These are phyloP conservation scores for Plasmopara viticola DNA, from an alignment of 352 stramenopile genomes.

Conservation along the genomic window DNA sequence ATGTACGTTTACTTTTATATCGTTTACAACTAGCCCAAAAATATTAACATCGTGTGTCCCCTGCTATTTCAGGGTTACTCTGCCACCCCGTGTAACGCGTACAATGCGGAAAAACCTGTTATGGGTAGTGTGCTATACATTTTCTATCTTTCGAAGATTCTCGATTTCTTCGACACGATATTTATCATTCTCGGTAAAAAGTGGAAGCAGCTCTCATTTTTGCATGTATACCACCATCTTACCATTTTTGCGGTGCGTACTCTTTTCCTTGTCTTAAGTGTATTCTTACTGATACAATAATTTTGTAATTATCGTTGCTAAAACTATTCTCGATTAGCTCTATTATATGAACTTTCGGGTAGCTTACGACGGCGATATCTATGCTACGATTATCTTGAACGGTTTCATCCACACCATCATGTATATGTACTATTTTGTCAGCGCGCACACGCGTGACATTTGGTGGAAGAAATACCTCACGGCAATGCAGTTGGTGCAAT, in stretches of 20 bases:
- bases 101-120: conserved; percentile 83
- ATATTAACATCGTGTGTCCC: conserved; percentile 2
- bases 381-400: conserved; percentile 95
- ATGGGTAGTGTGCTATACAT: conserved; percentile 96
- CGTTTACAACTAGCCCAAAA: neutral
- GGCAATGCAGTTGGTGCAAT: conserved; percentile 93
- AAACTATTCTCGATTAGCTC: conserved; percentile 35
- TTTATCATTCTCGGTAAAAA: conserved; percentile 99
- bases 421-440: conserved; percentile 99
- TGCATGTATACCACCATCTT: conserved; percentile 97
- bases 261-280: neutral
- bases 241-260: conserved; percentile 89
- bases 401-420: conserved; percentile 98
- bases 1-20: conserved; percentile 24
- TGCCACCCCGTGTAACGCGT: conserved; percentile 90
- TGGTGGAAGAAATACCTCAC: conserved; percentile 98
- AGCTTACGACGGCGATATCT: conserved; percentile 95
- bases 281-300: neutral
- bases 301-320: neutral
- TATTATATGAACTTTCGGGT: conserved; percentile 94
- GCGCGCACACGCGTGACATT: conserved; percentile 94
- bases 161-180: conserved; percentile 92
- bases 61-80: conserved; percentile 64
- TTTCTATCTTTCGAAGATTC: conserved; percentile 97
- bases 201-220: conserved; percentile 95